Evolutionary conservation across 2,329 filamentous ascomycete genomes (phyloP).

Genomic region (Graphilbum fragrans): DNA sequence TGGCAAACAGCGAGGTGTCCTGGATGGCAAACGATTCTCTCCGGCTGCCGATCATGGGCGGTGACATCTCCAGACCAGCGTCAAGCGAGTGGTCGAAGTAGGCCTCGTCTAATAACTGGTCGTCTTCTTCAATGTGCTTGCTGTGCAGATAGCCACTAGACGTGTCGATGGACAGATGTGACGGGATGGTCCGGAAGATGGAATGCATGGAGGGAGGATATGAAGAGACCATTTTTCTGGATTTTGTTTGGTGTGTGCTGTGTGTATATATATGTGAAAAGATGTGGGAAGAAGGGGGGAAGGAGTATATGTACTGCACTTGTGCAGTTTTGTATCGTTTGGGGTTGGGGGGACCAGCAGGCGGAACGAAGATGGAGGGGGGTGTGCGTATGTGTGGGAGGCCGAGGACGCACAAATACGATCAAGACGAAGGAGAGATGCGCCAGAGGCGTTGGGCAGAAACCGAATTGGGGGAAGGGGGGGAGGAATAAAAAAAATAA

Average conservation of each 20-base stretch:
- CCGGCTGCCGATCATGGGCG: constrained; percentile 48
- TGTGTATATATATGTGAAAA: not conserved
- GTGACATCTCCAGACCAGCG: constrained; percentile 51
- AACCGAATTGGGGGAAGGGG: not conserved
- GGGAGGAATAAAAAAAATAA: not conserved
- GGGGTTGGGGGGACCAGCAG: not conserved
- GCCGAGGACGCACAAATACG: not conserved
- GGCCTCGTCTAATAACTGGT: constrained; percentile 46
- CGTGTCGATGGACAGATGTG: constrained; percentile 40
- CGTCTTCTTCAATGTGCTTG: constrained; percentile 48
- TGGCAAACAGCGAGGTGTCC: constrained; percentile 45
- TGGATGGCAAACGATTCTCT: constrained; percentile 51
- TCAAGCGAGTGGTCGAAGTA: constrained; percentile 49
- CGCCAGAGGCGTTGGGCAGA: not conserved
- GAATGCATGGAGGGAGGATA: constrained; percentile 31
- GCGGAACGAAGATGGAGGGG: not conserved
- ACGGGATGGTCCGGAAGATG: constrained; percentile 31
- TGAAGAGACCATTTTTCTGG: constrained; percentile 34
- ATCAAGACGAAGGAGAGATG: not conserved
- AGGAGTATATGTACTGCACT: too few relatives aligned
- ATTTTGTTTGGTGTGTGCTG: not conserved
- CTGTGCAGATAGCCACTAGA: constrained; percentile 23
- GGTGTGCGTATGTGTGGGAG: not conserved
- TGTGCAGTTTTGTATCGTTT: too few relatives aligned
- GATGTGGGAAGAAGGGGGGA: not conserved